phyloP scores from a whole-genome alignment of 306 rosid genomes.

The Medicago lupulina region DNA sequence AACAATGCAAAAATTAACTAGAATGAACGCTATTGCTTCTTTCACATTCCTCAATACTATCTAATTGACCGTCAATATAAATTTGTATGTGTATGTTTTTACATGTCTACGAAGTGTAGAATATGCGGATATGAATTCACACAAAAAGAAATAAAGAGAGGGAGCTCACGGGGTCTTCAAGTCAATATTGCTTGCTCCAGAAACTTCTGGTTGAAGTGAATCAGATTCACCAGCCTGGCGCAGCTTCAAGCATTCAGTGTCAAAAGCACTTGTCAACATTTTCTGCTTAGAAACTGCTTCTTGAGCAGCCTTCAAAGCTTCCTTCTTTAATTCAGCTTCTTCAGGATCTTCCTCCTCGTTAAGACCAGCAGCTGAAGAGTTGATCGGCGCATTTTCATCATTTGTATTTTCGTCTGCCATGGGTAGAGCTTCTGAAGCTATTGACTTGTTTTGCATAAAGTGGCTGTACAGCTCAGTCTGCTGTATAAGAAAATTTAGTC shows the following conservation, averaged over 20 bases:
- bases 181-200: constrained; percentile 95
- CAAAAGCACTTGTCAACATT: constrained; percentile 81
- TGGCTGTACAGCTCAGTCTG: constrained; percentile 99
- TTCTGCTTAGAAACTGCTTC: constrained; percentile 98
- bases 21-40: constrained; percentile 33
- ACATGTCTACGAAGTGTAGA: not conserved
- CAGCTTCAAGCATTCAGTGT: constrained; percentile 79
- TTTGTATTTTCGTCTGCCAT: constrained; percentile 55
- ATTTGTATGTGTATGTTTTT: constrained; percentile 22
- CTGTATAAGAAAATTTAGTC: constrained; percentile 96
- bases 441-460: constrained; percentile 97
- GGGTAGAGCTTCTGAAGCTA: constrained; percentile 68
- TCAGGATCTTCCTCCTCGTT: constrained; percentile 82
- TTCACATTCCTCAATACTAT: constrained; percentile 39
- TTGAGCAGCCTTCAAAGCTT: constrained; percentile 96
- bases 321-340: constrained; percentile 91
- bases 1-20: constrained; percentile 40
- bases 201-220: constrained; percentile 70
- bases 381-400: constrained; percentile 56
- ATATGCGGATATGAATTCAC: not conserved
- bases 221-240: constrained; percentile 82
- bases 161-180: constrained; percentile 85
- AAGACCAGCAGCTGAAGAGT: constrained; percentile 55
- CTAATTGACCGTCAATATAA: constrained; percentile 6
- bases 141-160: not conserved